Evolutionary conservation across 768 basidiomycete species (phyloP), one percentile per base, ranked within the genome.

Genomic region (Trametopsis cervina): DNA sequence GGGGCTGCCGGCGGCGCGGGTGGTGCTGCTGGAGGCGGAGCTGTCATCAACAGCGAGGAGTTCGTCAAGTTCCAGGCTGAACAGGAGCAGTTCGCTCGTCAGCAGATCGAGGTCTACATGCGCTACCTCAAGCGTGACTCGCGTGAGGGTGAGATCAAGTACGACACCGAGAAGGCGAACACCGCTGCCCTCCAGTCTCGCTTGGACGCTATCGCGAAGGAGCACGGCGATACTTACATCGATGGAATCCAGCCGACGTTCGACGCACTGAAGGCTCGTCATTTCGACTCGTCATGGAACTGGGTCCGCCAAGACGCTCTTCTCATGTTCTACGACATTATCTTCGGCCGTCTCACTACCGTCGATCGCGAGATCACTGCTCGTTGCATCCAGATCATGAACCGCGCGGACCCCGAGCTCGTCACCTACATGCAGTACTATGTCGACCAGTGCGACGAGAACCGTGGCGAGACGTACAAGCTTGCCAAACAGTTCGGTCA

Each of bases 221-320:
- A 99, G 62, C 96, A 99, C 56, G 96, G 96, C 23, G 94, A 98
- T 48, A 65, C 74, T 0, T 99, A 99, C 67, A 73, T 98, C 51
- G 85, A 94, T 25, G 96, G 96, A 38, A 94, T 98, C 52, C 88
- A 94, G 60, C 96, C 96, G 9, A 76, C 80, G 49, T 99, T 99
- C 67, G 90, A 95, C 60, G 84, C 89, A 2, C 74, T 97, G 59
- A 98, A 99, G 68, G 96, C 94, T 11, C 89, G 96, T 40, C 93
- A 86, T 63, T 98, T 99, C 73, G 94, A 98, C 63, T 98, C 95
- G 2, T 92, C 88, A 4, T 99, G 95, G 96, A 99, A 99, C 63
- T 99, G 96, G 96, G 95, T 87, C 39, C 85, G 95, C 51, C 96
- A 99, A 69, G 94, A 96, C 53, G 91, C 93, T 13, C 74, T 98